Conservation (phyloP, 768 basidiomycete genomes). For the Sutorius australiensis region DNA sequence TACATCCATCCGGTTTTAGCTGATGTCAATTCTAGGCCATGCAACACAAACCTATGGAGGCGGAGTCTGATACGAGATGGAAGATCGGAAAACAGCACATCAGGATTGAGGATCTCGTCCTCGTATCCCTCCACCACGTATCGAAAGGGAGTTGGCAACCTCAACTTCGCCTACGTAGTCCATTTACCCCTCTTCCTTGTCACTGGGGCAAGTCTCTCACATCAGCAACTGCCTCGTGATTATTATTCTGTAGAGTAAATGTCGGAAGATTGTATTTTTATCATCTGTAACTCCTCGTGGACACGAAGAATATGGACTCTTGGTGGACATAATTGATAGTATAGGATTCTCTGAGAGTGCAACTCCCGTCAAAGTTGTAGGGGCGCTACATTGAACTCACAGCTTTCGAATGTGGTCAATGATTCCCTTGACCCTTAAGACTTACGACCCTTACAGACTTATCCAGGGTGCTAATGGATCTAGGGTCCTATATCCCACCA, state of each 20-base stretch:
- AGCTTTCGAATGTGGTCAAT: no score
- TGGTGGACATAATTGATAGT: neutral
- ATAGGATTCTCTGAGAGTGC: no score
- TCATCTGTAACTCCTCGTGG: neutral
- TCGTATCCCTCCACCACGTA: slow-evolving; percentile 79
- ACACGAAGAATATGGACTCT: neutral
- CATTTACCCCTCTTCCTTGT: neutral
- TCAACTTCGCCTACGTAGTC: slow-evolving; percentile 51
- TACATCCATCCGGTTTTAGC: neutral
- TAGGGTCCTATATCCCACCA: neutral
- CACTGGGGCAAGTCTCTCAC: slow-evolving; percentile 2
- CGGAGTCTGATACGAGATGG: slow-evolving; percentile 60
- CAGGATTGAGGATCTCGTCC: slow-evolving; percentile 60
- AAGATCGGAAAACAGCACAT: slow-evolving; percentile 56
- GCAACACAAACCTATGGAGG: slow-evolving; percentile 52
- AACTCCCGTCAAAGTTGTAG: no score
- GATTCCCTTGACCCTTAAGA: no score
- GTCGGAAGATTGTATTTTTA: neutral
- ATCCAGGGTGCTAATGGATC: neutral
- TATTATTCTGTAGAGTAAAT: neutral
- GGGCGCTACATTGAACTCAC: no score
- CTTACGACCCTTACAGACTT: no score
- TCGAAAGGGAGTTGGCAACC: slow-evolving; percentile 84
- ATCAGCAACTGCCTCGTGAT: neutral
- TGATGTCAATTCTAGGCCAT: slow-evolving; percentile 40